phyloP scores from a whole-genome alignment of 768 basidiomycete genomes.

The Rhodotorula kratochvilovae region DNA sequence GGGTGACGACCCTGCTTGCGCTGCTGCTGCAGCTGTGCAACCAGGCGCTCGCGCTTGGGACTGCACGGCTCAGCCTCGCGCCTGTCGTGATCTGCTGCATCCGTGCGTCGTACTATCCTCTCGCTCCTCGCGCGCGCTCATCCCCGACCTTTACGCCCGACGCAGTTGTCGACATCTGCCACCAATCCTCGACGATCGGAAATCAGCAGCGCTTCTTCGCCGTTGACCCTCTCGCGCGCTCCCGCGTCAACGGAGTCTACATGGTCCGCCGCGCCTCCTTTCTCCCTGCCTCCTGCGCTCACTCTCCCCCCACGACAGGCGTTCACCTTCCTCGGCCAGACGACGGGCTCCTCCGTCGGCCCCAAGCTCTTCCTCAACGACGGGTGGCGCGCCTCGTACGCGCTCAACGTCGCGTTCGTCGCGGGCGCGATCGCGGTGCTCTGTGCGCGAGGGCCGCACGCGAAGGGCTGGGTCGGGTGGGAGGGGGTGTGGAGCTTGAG shows the following conservation, averaged over 20 bases:
- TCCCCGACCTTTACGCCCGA: not conserved
- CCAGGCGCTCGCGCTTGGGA: constrained; percentile 63
- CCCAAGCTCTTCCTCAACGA: constrained; percentile 13
- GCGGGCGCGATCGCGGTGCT: constrained; percentile 5
- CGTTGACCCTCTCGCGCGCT: constrained; percentile 53
- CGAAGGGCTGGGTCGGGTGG: constrained; percentile 21
- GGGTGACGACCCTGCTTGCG: constrained; percentile 65
- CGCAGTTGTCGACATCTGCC: constrained; percentile 19
- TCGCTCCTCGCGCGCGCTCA: too few relatives aligned
- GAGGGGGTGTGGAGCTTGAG: constrained; percentile 16
- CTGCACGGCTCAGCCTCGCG: constrained; percentile 64
- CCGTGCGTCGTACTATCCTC: constrained; percentile 47
- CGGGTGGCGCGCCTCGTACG: constrained; percentile 17
- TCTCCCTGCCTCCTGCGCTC: not conserved
- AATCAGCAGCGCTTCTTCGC: constrained; percentile 20
- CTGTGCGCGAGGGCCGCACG: constrained; percentile 7
- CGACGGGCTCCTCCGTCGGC: constrained; percentile 13
- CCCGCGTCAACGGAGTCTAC: constrained; percentile 71
- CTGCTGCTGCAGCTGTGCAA: constrained; percentile 52
- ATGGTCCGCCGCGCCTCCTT: constrained; percentile 46
- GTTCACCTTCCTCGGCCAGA: constrained; percentile 1
- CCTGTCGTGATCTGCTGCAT: constrained; percentile 68
- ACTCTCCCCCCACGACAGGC: not conserved
- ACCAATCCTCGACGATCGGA: constrained; percentile 37
- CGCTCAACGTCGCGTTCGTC: not conserved